Conservation (phyloP, 129 eudicot genomes). For the sunflower (Helianthus annuus) region DNA sequence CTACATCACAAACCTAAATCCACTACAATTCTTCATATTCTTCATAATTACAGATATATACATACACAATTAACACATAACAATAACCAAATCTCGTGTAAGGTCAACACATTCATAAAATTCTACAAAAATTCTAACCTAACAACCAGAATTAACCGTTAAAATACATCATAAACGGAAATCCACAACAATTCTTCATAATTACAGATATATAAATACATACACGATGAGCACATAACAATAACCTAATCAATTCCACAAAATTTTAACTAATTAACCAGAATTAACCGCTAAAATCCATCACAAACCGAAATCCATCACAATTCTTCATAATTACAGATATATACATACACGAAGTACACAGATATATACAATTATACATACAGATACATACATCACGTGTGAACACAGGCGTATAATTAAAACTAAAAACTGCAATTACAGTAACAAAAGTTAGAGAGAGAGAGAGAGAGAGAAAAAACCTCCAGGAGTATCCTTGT, state of each 20-base stretch:
- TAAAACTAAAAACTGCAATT: neutral
- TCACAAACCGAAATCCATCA: neutral
- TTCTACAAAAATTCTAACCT: too few relatives aligned
- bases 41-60: neutral
- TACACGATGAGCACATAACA: too few relatives aligned
- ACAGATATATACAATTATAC: too few relatives aligned
- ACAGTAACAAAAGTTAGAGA: constrained; percentile 6
- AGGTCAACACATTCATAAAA: too few relatives aligned
- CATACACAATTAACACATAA: neutral
- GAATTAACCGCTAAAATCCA: neutral
- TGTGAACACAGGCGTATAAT: neutral
- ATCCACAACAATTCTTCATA: too few relatives aligned
- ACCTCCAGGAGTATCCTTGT: constrained; percentile 54
- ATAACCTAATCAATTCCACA: neutral
- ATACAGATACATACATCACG: neutral
- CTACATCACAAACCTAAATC: neutral
- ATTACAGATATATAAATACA: too few relatives aligned
- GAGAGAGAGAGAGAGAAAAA: neutral
- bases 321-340: constrained; percentile 6
- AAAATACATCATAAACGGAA: too few relatives aligned
- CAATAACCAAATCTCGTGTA: too few relatives aligned
- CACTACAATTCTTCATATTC: neutral
- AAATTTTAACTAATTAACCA: constrained; percentile 24
- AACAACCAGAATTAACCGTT: too few relatives aligned
- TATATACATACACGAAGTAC: neutral